A percentile compares a stretch with the other conserved stretches of the same genome.
These are phyloP conservation scores for Taphrina wiesneri DNA, from an alignment of 1,139 yeast genomes.

Conservation along the genomic window DNA sequence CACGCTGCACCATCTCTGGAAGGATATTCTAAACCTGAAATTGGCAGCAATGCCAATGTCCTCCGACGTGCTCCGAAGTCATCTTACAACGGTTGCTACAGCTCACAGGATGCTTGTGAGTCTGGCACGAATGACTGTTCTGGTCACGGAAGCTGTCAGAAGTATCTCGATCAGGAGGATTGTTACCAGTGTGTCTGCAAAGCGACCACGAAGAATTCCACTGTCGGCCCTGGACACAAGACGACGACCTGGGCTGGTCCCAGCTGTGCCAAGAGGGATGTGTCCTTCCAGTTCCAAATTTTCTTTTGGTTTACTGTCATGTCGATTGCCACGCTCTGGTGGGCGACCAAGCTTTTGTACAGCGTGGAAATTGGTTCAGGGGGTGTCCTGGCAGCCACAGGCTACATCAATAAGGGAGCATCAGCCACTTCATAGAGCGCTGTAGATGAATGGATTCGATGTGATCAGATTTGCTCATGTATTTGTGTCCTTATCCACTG, in stretches of 20 bases:
- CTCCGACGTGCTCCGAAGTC: neutral
- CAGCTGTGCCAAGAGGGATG: constrained; percentile 65
- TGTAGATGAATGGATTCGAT: neutral
- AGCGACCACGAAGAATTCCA: constrained; percentile 52
- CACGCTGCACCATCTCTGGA: constrained; percentile 31
- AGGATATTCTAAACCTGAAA: neutral
- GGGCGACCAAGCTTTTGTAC: constrained; percentile 25
- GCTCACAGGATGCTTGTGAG: constrained; percentile 56
- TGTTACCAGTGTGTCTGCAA: constrained; percentile 60
- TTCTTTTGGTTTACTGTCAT: constrained; percentile 55
- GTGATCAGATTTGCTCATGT: no score
- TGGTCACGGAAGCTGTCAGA: constrained; percentile 60
- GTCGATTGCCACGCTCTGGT: constrained; percentile 31
- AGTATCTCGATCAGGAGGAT: constrained; percentile 41
- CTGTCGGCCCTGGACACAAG: constrained; percentile 45
- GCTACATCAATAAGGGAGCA: constrained; percentile 13
- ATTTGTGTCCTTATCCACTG: no score
- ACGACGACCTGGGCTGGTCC: constrained; percentile 68
- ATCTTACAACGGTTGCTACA: constrained; percentile 21
- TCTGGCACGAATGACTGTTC: constrained; percentile 58
- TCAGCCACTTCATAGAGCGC: neutral
- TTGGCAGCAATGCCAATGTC: neutral
- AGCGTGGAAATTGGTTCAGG: constrained; percentile 30
- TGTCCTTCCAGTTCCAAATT: constrained; percentile 62
- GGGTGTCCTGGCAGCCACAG: constrained; percentile 28